phyloP scores from a whole-genome alignment of 306 rosid genomes.

The Pueraria montana region DNA sequence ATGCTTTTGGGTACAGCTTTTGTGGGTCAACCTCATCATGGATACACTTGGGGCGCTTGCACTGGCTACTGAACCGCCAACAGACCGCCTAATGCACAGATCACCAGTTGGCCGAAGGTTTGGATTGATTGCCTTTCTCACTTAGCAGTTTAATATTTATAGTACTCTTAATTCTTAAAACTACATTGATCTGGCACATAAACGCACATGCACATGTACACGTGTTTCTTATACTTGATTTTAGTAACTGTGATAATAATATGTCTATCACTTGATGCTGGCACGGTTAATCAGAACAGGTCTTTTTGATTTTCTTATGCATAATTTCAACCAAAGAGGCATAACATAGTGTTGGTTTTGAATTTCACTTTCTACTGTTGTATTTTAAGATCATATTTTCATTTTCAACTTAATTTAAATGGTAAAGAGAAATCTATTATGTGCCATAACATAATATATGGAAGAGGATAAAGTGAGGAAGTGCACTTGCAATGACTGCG shows the following conservation, averaged over 20 bases:
- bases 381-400: slow-evolving; percentile 17
- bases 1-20: slow-evolving; percentile 69
- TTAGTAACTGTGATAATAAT: neutral
- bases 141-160: slow-evolving; percentile 20
- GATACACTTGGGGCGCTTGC: slow-evolving; percentile 99
- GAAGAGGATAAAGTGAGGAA: neutral
- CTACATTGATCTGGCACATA: slow-evolving; percentile 8
- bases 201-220: slow-evolving; percentile 18
- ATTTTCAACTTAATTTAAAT: slow-evolving; percentile 4
- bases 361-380: slow-evolving; percentile 12
- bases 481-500: neutral
- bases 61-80: slow-evolving; percentile 98
- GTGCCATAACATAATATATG: slow-evolving; percentile 2
- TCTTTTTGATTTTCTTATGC: slow-evolving; percentile 13
- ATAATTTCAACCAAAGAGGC: slow-evolving; percentile 20
- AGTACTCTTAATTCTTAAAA: neutral
- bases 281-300: neutral
- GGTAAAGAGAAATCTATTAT: neutral
- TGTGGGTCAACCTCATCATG: slow-evolving; percentile 99
- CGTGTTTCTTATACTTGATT: slow-evolving; percentile 23
- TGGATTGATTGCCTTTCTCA: slow-evolving; percentile 43
- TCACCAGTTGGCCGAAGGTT: slow-evolving; percentile 96
- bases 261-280: slow-evolving; percentile 6
- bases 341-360: slow-evolving; percentile 26
- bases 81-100: slow-evolving; percentile 88